Evolutionary conservation across 345 rosid species (phyloP).

Genomic region (Euphorbia tirucalli): DNA sequence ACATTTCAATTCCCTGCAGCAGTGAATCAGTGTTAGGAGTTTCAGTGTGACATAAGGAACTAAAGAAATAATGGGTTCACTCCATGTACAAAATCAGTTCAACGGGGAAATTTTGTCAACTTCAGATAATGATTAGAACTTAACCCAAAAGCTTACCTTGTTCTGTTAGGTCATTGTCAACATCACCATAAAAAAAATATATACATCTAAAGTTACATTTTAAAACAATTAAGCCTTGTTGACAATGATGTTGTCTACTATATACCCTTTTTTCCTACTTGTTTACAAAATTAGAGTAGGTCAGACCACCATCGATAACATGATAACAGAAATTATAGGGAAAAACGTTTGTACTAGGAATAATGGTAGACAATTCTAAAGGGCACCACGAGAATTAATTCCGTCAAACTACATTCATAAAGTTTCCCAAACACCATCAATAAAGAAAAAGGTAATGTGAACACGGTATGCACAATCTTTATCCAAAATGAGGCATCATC

Average conservation of each 20-base stretch:
- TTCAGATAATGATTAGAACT: background rate
- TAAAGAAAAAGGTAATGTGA: background rate
- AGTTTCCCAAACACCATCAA: background rate
- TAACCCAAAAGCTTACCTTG: background rate
- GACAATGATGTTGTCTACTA: background rate
- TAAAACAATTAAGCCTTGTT: background rate
- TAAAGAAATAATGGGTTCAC: background rate
- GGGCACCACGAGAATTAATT: background rate
- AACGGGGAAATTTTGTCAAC: background rate
- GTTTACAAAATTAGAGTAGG: background rate
- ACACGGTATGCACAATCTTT: background rate
- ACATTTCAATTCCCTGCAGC: slow-evolving; percentile 92
- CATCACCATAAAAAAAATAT: background rate
- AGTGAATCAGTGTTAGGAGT: background rate
- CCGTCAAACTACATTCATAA: background rate
- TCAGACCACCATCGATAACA: background rate
- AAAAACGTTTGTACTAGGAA: too few species aligned
- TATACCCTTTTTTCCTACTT: background rate
- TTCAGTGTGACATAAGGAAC: background rate
- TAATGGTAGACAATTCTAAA: background rate
- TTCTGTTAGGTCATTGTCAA: background rate
- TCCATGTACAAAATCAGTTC: background rate
- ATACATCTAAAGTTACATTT: background rate
- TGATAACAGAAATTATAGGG: background rate
- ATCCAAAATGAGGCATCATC: background rate